Evolutionary conservation across 305 asterid genomes (phyloP).

Genomic region (Fraxinus ornus): DNA sequence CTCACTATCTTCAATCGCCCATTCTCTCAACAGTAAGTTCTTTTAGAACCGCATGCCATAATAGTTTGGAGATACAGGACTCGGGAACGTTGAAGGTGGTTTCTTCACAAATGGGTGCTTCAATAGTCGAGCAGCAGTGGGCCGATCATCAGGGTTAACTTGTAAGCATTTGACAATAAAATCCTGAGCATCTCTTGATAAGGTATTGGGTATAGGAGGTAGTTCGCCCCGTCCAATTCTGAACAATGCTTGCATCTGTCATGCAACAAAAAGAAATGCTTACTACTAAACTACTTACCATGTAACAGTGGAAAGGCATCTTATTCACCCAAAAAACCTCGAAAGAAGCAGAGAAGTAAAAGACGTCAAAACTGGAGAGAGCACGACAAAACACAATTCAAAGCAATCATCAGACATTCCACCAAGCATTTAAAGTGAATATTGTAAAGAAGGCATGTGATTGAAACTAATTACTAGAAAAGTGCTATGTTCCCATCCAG

Average conservation of each 20-base stretch:
- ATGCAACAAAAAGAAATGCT: constrained; percentile 14
- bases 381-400: neutral
- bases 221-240: constrained; percentile 63
- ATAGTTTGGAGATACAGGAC: constrained; percentile 47
- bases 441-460: neutral
- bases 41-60: constrained; percentile 18
- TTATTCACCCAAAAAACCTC: neutral
- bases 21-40: constrained; percentile 12
- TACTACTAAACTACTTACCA: neutral
- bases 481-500: neutral
- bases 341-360: neutral
- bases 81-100: constrained; percentile 34
- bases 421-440: neutral
- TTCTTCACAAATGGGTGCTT: constrained; percentile 60
- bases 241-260: constrained; percentile 63
- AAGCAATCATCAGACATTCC: neutral
- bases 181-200: constrained; percentile 59
- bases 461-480: neutral
- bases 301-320: constrained; percentile 2
- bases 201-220: constrained; percentile 52
- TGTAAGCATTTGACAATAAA: constrained; percentile 53
- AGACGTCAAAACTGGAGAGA: neutral
- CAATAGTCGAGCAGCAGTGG: constrained; percentile 58
- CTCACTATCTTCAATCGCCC: constrained; percentile 30
- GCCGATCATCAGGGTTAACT: constrained; percentile 58